phyloP scores from a whole-genome alignment of 1,139 yeast species.

The Debaryomyces psychrophilus region DNA sequence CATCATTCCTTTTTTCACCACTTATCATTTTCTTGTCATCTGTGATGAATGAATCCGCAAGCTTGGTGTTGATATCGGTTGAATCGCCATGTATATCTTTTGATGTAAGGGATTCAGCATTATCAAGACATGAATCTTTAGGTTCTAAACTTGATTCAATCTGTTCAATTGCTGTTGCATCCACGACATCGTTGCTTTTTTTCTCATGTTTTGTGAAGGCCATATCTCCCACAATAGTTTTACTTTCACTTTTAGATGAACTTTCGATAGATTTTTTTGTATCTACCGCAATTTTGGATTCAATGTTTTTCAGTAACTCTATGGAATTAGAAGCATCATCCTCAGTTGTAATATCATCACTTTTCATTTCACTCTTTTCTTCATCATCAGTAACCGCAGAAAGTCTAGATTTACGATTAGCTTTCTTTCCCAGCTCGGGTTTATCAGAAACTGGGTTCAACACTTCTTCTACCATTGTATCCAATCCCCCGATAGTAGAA shows the following conservation, averaged over 20 bases:
- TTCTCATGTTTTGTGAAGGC: background rate
- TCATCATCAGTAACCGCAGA: background rate
- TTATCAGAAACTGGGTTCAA: slow-evolving; percentile 21
- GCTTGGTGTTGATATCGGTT: background rate
- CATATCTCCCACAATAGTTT: background rate
- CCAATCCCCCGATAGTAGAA: slow-evolving; percentile 42
- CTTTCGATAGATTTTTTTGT: background rate
- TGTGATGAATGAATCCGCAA: background rate
- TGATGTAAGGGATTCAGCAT: slow-evolving; percentile 1
- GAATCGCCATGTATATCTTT: background rate
- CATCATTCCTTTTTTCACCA: background rate
- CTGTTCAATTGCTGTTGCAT: slow-evolving; percentile 16
- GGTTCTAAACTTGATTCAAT: slow-evolving; percentile 8
- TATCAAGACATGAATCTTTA: background rate
- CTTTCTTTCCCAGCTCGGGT: background rate
- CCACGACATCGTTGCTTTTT: background rate
- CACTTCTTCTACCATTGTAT: slow-evolving; percentile 45
- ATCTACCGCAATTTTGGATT: background rate
- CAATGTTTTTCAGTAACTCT: background rate
- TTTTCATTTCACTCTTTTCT: background rate
- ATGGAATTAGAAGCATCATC: background rate
- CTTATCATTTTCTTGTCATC: background rate
- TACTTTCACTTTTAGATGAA: background rate
- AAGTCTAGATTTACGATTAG: slow-evolving; percentile 3
- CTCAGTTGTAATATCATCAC: background rate